A percentile compares a stretch with the other conserved stretches of the same genome.
These are phyloP conservation scores for Pseudonitzschia delicatissima DNA, from an alignment of 108 stramenopile species.

Conservation along the genomic window DNA sequence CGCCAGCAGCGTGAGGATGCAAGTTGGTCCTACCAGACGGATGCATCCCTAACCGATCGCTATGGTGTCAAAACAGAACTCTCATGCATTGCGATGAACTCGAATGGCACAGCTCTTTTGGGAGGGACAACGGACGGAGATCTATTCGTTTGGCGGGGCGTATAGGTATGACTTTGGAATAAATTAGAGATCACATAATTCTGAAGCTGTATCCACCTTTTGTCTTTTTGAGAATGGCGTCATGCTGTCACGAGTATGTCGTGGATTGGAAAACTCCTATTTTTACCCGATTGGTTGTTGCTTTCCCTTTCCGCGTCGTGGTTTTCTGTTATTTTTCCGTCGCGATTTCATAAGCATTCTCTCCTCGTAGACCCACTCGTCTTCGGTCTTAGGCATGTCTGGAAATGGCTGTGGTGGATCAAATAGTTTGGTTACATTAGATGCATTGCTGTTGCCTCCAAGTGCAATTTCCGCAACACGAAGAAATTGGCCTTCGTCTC, in stretches of 20 bases:
- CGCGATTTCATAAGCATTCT: slow-evolving; percentile 62
- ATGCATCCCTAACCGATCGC: slow-evolving; percentile 21
- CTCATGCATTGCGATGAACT: slow-evolving; percentile 32
- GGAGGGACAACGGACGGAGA: slow-evolving; percentile 34
- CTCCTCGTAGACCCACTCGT: slow-evolving; percentile 71
- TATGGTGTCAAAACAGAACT: slow-evolving; percentile 21
- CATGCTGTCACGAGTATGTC: too few relatives aligned
- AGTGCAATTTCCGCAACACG: slow-evolving; percentile 50
- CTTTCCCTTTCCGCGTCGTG: not conserved
- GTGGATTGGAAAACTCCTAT: too few relatives aligned
- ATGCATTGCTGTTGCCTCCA: not conserved
- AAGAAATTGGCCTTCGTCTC: slow-evolving; percentile 76
- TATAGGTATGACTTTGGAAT: too few relatives aligned
- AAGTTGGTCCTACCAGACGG: not conserved
- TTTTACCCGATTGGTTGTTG: not conserved
- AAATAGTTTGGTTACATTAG: slow-evolving; percentile 6
- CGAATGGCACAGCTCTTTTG: slow-evolving; percentile 15
- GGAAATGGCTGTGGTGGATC: slow-evolving; percentile 52
- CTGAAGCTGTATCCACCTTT: too few relatives aligned
- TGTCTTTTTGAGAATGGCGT: too few relatives aligned
- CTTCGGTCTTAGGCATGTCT: slow-evolving; percentile 66
- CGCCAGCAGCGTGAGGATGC: slow-evolving; percentile 1
- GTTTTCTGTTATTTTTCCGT: not conserved
- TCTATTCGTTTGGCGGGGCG: slow-evolving; percentile 29
- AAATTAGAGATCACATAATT: too few relatives aligned